Base-by-base conservation (phyloP, 2,329 filamentous ascomycete species). In the Penicillium brevicompactum region DNA sequence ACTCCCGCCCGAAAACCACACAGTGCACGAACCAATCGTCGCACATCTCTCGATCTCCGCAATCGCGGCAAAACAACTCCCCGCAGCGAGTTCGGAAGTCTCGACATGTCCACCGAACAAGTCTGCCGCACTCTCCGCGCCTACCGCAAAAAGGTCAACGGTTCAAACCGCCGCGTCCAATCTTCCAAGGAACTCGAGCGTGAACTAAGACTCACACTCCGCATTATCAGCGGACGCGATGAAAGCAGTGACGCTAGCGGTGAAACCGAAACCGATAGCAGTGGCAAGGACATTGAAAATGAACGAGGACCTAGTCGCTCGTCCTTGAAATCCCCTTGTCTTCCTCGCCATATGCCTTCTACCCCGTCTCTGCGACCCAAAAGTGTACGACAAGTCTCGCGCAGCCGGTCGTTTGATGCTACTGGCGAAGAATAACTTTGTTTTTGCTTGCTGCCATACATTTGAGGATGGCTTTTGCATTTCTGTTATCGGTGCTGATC, bases 91-190 rank as follows among this genome's bases (percentile, higher is more conserved):
- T 78, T 78, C 57, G 78, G 79, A 24, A 79, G 76, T 34, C 59
- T 84, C 10, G 76, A 78, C 9, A 74, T 75, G 58, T 80, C 80
- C 2, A 86, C 83, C 0, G 84, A 87, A 56, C 81, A 83, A 53
- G 72, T 86, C 1, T 83, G 81, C 64, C 79, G 82, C 37, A 82
- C 80, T 6, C 72, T 87, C 4, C 79, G 80, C 44, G 78, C 80
- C 0, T 87, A 86, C 63, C 77, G 84, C 16, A 86, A 84, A 67
- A 84, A 84, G 55, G 75, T 87, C 2, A 75, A 78, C 16, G 75
- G 75, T 5, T 78, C 76, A 27, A 75, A 69, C 1, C 80, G 84
- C 21, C 71, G 69, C 10, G 69, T 84, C 24, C 78, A 83, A 40
- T 71, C 77, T 1, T 74, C 80, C 1, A 77, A 76, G 48, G 84